Conservation (phyloP, 176 grass and related monocot species). For the Olyra latifolia region DNA sequence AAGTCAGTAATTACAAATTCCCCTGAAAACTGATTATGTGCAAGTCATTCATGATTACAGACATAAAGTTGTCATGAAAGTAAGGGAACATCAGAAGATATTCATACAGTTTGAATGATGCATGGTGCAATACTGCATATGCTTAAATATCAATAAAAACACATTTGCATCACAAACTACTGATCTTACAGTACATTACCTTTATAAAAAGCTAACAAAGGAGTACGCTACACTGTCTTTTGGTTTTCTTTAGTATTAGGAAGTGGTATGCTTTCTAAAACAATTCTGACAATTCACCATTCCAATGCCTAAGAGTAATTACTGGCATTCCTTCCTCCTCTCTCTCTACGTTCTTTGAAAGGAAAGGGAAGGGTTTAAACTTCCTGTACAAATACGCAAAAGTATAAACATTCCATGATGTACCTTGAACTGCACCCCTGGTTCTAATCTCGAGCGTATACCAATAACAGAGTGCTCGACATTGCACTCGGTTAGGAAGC, state of each 20-base stretch:
- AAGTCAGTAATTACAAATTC: background rate
- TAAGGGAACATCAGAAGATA: background rate
- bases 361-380: background rate
- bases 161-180: background rate
- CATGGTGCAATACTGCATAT: background rate
- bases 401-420: background rate
- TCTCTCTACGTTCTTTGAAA: background rate
- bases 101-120: background rate
- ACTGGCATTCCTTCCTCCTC: no score
- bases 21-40: background rate
- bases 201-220: background rate
- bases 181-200: background rate
- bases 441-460: constrained; percentile 69
- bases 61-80: background rate
- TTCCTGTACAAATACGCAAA: background rate
- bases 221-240: background rate
- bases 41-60: background rate
- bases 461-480: constrained; percentile 78
- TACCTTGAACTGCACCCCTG: constrained; percentile 71
- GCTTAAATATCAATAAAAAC: background rate
- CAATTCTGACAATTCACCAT: no score
- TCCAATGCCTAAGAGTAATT: no score
- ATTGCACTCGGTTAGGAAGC: constrained; percentile 66
- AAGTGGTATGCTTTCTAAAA: no score
- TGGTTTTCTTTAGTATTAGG: no score